A percentile compares a stretch with the other conserved stretches of the same genome.
These are phyloP conservation scores for Botrytis porri DNA, from an alignment of 2,329 filamentous ascomycete genomes.

Conservation along the genomic window DNA sequence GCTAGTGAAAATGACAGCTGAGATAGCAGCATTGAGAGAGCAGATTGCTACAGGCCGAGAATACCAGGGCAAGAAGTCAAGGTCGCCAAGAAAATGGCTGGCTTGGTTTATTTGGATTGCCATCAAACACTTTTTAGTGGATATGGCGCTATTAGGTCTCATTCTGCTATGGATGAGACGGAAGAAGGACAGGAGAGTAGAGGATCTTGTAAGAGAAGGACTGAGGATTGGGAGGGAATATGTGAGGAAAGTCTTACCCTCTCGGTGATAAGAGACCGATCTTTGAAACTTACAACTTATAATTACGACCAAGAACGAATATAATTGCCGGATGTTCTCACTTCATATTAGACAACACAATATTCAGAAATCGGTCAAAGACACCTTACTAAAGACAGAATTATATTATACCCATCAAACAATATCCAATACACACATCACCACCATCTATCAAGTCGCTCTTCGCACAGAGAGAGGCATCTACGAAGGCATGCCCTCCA, in stretches of 20 bases:
- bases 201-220: slow-evolving; percentile 68
- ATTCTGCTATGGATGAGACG: slow-evolving; percentile 70
- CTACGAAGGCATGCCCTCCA: slow-evolving; percentile 26
- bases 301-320: background rate
- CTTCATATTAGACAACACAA: background rate
- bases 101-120: slow-evolving; percentile 67
- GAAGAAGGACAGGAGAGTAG: slow-evolving; percentile 66
- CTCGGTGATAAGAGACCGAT: slow-evolving; percentile 35
- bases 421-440: background rate
- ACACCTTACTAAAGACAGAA: no score
- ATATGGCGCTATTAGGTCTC: slow-evolving; percentile 63
- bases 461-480: background rate
- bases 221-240: slow-evolving; percentile 58
- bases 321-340: background rate
- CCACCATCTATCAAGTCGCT: background rate
- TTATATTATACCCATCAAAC: background rate
- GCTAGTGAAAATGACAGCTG: slow-evolving; percentile 83
- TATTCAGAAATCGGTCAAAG: background rate
- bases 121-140: slow-evolving; percentile 70
- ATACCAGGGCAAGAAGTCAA: slow-evolving; percentile 63
- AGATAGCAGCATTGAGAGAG: slow-evolving; percentile 87
- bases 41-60: slow-evolving; percentile 78
- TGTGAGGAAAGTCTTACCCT: slow-evolving; percentile 55
- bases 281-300: background rate
- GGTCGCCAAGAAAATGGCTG: slow-evolving; percentile 66